These are phyloP conservation scores for Phytopythium sindhum DNA, from an alignment of 352 stramenopile genomes.

Conservation along the genomic window DNA sequence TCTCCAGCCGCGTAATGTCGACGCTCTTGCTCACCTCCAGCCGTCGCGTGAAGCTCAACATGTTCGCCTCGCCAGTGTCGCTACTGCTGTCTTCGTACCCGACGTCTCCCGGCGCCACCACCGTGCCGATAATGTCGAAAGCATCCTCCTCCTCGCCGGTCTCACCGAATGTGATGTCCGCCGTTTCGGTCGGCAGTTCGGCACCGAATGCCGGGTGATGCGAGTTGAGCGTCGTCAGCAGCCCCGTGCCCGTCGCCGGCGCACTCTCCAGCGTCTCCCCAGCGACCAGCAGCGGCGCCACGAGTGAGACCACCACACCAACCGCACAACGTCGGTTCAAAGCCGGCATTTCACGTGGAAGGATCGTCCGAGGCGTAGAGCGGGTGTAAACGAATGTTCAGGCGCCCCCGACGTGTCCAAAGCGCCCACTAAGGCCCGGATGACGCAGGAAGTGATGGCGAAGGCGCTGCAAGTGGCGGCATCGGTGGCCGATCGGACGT, in stretches of 20 bases:
- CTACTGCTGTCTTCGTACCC: conserved; percentile 10
- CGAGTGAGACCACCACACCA: not conserved
- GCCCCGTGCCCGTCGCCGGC: conserved; percentile 16
- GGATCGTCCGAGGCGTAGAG: not conserved
- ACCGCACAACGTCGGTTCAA: not conserved
- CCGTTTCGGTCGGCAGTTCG: conserved; percentile 24
- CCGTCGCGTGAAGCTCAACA: conserved; percentile 9
- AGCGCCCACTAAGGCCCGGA: not conserved
- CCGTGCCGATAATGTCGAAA: not conserved
- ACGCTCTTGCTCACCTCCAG: conserved; percentile 36
- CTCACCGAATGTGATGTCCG: conserved; percentile 10
- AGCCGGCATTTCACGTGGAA: not conserved
- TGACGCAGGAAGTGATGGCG: not conserved
- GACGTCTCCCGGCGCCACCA: conserved; percentile 13
- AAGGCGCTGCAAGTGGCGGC: not conserved
- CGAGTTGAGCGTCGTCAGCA: conserved; percentile 26
- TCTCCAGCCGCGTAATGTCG: conserved; percentile 49
- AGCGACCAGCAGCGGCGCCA: not conserved
- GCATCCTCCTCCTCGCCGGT: conserved; percentile 9
- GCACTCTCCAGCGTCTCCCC: conserved; percentile 23
- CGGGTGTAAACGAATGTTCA: not conserved
- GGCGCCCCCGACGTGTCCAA: not conserved
- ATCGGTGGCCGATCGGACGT: not conserved
- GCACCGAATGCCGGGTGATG: conserved; percentile 28
- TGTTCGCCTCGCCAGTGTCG: not conserved